Evolutionary conservation across 2,329 filamentous ascomycete genomes (phyloP).

Genomic region (Apiospora marii): DNA sequence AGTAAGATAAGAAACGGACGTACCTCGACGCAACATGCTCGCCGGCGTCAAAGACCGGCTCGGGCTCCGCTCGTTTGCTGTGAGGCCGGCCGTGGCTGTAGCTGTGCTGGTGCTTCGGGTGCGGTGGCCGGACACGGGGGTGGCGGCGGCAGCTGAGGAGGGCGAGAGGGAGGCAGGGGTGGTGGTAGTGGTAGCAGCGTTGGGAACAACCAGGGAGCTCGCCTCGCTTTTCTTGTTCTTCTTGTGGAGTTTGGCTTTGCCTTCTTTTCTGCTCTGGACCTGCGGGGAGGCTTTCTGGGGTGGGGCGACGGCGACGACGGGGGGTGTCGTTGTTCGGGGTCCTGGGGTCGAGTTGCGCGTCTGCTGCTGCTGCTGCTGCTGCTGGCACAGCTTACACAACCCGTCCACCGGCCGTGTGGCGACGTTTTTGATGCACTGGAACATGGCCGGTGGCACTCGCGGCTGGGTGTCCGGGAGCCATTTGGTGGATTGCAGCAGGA

Average conservation of each 20-base stretch:
- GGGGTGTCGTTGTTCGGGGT: neutral
- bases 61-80: neutral
- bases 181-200: neutral
- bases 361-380: neutral
- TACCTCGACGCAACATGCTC: constrained; percentile 13
- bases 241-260: neutral
- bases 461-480: neutral
- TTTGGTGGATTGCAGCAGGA: constrained; percentile 30
- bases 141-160: neutral
- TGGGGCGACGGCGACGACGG: neutral
- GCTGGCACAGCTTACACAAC: neutral
- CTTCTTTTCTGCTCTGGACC: neutral
- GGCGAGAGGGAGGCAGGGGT: neutral
- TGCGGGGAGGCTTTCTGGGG: neutral
- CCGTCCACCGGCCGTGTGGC: constrained; percentile 12
- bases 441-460: constrained; percentile 6
- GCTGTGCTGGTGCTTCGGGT: neutral
- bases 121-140: neutral
- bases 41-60: neutral
- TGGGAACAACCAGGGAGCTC: neutral
- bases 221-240: neutral
- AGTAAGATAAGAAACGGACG: neutral
- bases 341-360: neutral
- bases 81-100: neutral
- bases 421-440: constrained; percentile 11